These are phyloP conservation scores for Emergomyces orientalis DNA, from an alignment of 2,329 filamentous ascomycete genomes.

Conservation along the genomic window DNA sequence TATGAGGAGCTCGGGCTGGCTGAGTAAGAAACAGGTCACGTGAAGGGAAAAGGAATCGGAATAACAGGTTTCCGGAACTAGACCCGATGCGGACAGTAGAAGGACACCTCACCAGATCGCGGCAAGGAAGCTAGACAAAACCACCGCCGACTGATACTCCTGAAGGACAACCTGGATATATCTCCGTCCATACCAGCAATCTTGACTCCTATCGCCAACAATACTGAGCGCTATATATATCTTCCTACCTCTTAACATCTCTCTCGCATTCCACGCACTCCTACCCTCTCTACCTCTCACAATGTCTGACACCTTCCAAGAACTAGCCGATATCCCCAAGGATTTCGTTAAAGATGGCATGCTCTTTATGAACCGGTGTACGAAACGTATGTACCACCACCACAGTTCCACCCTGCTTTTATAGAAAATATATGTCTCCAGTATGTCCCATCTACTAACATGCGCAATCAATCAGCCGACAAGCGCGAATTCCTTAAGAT, in stretches of 20 bases:
- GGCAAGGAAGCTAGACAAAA: background rate
- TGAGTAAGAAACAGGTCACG: background rate
- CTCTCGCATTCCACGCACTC: background rate
- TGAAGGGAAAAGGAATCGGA: background rate
- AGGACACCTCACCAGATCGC: conserved; percentile 8
- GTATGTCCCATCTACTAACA: conserved; percentile 10
- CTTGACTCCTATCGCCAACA: background rate
- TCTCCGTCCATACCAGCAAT: background rate
- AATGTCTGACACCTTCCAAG: conserved; percentile 52
- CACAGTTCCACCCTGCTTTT: background rate
- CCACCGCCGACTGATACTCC: background rate
- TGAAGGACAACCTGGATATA: background rate
- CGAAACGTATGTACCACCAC: conserved; percentile 35
- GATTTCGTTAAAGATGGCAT: conserved; percentile 45
- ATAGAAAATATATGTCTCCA: background rate
- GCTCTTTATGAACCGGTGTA: conserved; percentile 42
- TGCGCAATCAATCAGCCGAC: conserved; percentile 39
- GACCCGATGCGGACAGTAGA: conserved; percentile 5
- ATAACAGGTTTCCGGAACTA: conserved; percentile 5
- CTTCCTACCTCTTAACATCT: background rate
- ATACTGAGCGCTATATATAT: background rate
- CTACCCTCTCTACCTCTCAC: conserved; percentile 15
- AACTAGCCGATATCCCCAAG: conserved; percentile 50
- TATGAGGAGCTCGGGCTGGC: background rate
- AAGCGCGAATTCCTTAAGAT: conserved; percentile 53